Base-by-base conservation (phyloP, 495 filamentous ascomycete species). In the Saxispiralis lemnorum region DNA sequence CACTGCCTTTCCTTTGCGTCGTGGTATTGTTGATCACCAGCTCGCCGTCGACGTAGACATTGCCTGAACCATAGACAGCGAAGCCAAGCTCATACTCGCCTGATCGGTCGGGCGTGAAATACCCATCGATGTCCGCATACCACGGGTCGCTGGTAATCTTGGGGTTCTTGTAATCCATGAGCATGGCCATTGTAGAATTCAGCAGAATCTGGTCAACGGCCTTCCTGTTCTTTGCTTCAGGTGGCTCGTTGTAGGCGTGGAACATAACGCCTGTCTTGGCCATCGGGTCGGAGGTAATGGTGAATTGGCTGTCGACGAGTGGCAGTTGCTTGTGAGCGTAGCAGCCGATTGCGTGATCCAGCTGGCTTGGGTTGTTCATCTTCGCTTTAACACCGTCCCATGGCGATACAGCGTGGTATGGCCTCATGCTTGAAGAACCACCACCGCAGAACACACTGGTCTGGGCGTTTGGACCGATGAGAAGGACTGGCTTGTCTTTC, bases 391-490 rank as follows among this genome's bases (percentile, higher is more conserved):
- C 70, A 14, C 75, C 79, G 11, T 80, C 75, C 47, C 70, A 80
- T 0, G 79, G 78, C 0, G 73, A 75, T 20, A 79, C 66, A 15
- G 70, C 76, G 58, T 89, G 88, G 57, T 93, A 88, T 3, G 83
- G 76, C 47, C 77, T 76, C 21, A 92, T 61, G 38, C 74, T 78
- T 1, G 84, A 82, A 48, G 79, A 86, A 7, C 85, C 83, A 45
- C 85, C 85, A 33, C 85, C 83, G 40, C 79, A 77, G 39, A 79
- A 79, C 31, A 81, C 77, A 0, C 83, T 79, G 38, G 78, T 62
- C 49, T 81, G 81, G 30, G 80, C 70, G 55, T 87, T 88, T 12
- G 82, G 82, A 6, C 82, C 82, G 44, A 93, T 89, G 24, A 89
- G 68, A 7, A 82, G 75, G 36, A 88, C 66, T 55, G 39, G 67